A percentile compares a stretch with the other conserved stretches of the same genome.
These are phyloP conservation scores for Neurospora intermedia DNA, from an alignment of 495 filamentous ascomycete genomes.

Conservation along the genomic window DNA sequence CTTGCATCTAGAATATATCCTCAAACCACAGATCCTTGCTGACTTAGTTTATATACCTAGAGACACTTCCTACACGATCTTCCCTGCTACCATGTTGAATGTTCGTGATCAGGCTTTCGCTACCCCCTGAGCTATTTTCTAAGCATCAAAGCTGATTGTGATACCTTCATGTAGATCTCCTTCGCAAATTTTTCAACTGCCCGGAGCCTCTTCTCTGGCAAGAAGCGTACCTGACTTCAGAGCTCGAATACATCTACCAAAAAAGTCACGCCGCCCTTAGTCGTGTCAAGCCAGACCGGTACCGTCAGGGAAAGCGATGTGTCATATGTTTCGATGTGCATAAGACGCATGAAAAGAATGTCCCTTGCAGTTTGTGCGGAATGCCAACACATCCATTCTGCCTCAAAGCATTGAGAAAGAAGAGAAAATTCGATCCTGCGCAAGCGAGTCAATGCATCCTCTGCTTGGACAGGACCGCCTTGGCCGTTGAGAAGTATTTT, in stretches of 20 bases:
- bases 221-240: background rate
- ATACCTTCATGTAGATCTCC: background rate
- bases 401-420: background rate
- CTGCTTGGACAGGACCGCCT: background rate
- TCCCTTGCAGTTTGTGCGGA: background rate
- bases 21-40: background rate
- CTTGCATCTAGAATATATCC: background rate
- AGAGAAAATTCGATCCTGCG: background rate
- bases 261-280: background rate
- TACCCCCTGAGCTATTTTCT: background rate
- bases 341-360: background rate
- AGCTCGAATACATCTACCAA: background rate
- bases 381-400: background rate
- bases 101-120: background rate
- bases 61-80: accelerated
- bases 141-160: background rate
- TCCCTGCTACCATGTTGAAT: background rate
- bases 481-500: background rate
- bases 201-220: background rate
- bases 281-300: background rate
- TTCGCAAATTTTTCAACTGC: background rate
- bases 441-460: background rate
- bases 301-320: background rate
- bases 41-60: background rate
- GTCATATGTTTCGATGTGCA: background rate